These are phyloP conservation scores for Entomortierella chlamydospora DNA, from an alignment of 192 early-diverging fungal genomes.

Conservation along the genomic window DNA sequence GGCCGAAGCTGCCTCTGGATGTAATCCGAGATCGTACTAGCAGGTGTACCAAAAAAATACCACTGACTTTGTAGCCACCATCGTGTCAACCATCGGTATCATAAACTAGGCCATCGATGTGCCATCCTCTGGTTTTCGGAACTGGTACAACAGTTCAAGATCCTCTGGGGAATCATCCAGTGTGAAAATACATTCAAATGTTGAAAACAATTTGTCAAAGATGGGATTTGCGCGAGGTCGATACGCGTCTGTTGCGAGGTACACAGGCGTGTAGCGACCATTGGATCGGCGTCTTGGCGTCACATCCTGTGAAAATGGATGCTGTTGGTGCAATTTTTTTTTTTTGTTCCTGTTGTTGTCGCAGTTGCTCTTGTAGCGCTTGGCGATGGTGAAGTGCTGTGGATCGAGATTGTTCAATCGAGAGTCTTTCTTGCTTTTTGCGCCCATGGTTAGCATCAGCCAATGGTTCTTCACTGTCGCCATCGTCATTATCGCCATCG, in stretches of 20 bases:
- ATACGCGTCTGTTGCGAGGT: conserved; percentile 65
- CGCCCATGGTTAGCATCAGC: too few species aligned
- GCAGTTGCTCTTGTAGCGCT: conserved; percentile 10
- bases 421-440: conserved; percentile 16
- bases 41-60: conserved; percentile 64
- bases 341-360: conserved; percentile 13
- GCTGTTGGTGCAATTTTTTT: conserved; percentile 3
- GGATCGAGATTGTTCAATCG: conserved; percentile 39
- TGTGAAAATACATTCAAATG: conserved; percentile 62
- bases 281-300: conserved; percentile 27
- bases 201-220: conserved; percentile 58
- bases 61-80: conserved; percentile 60
- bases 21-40: conserved; percentile 61
- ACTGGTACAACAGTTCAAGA: conserved; percentile 37
- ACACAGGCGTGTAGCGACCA: conserved; percentile 56
- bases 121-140: conserved; percentile 51
- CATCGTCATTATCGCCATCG: neutral
- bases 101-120: conserved; percentile 47
- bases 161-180: conserved; percentile 60
- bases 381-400: conserved; percentile 19
- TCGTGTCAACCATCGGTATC: conserved; percentile 67
- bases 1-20: conserved; percentile 49
- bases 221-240: conserved; percentile 59
- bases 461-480: neutral
- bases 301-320: neutral